Conservation (phyloP, 78 protist genomes). For the Pelomyxa schiedti region DNA sequence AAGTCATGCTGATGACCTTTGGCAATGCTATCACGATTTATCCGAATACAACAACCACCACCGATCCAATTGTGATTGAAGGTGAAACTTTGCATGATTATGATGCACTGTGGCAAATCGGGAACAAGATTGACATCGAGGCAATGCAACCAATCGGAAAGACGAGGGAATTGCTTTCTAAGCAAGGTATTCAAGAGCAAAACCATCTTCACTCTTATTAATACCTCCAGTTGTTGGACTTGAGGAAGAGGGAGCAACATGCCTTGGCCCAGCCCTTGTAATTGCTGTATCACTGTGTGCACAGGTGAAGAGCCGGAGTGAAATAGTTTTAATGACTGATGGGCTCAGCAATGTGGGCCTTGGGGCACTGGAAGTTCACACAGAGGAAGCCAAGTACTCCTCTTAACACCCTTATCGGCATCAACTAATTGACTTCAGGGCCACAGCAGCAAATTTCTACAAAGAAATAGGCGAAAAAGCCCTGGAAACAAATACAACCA, state of each 20-base stretch:
- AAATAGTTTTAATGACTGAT: slow-evolving; percentile 60
- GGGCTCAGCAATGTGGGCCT: slow-evolving; percentile 64
- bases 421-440: too few relatives aligned
- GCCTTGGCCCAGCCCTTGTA: slow-evolving; percentile 62
- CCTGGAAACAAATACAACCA: slow-evolving; percentile 19
- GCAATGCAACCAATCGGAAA: background rate
- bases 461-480: slow-evolving; percentile 24
- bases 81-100: slow-evolving; percentile 8
- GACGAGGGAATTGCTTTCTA: background rate
- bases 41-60: slow-evolving; percentile 36
- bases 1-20: slow-evolving; percentile 49
- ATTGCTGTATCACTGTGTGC: slow-evolving; percentile 35
- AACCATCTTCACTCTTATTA: too few relatives aligned
- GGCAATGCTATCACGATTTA: slow-evolving; percentile 19
- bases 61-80: background rate
- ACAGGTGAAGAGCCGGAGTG: slow-evolving; percentile 4
- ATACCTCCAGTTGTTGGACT: slow-evolving; percentile 9
- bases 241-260: slow-evolving; percentile 59
- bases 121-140: background rate
- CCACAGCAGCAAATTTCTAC: slow-evolving; percentile 20
- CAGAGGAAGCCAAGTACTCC: too few relatives aligned
- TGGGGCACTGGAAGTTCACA: slow-evolving; percentile 28
- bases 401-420: too few relatives aligned
- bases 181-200: too few relatives aligned
- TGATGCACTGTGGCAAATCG: background rate